Percentiles rank a stretch among this genome's conserved stretches.
Conservation (phyloP, 495 filamentous ascomycete species). For the Penicillium flavigenum region DNA sequence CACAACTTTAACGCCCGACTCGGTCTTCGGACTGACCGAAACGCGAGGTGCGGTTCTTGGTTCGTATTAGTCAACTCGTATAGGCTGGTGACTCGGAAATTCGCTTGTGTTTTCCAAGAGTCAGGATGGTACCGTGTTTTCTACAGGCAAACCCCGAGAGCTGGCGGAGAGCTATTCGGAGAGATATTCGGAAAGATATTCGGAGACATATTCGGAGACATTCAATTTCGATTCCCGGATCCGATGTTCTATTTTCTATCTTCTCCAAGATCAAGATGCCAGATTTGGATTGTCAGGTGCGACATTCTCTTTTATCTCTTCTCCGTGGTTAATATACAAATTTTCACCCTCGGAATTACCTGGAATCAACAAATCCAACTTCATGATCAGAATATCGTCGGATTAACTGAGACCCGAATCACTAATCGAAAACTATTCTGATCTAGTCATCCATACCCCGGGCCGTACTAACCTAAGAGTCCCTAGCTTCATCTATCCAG, state of each 20-base stretch:
- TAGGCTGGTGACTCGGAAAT: neutral
- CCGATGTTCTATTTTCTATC: neutral
- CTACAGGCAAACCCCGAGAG: neutral
- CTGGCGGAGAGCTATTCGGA: too few relatives aligned
- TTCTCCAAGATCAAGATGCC: neutral
- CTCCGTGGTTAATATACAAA: too few relatives aligned
- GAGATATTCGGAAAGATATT: neutral
- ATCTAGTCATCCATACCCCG: neutral
- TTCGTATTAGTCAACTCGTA: neutral
- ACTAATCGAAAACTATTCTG: neutral
- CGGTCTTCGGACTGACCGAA: neutral
- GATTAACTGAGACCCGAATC: neutral
- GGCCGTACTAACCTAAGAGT: neutral
- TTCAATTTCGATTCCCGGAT: neutral
- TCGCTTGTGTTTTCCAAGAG: neutral
- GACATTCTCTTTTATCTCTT: neutral
- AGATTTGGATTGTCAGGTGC: neutral
- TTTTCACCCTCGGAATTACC: neutral
- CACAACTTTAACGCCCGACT: constrained; percentile 2
- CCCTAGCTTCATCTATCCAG: neutral
- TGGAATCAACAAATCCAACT: neutral
- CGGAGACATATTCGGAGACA: too few relatives aligned
- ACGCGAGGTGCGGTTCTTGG: neutral
- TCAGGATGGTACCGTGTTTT: neutral
- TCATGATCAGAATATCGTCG: neutral